These are phyloP conservation scores for Camelina neglecta DNA, from an alignment of 345 rosid genomes.

Conservation along the genomic window DNA sequence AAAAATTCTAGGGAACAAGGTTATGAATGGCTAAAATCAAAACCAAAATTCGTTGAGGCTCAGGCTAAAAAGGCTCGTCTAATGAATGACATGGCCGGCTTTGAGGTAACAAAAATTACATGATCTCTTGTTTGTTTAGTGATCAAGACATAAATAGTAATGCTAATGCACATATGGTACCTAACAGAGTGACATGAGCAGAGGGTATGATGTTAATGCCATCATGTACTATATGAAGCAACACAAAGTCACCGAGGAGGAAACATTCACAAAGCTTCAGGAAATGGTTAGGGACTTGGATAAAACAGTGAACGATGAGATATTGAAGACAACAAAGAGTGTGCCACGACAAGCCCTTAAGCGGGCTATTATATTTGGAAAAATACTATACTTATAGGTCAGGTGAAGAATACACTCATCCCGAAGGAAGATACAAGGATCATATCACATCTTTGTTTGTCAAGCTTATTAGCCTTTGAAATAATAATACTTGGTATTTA, in stretches of 20 bases:
- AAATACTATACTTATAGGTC: not conserved
- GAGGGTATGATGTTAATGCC: slow-evolving; percentile 21
- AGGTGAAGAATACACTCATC: slow-evolving; percentile 6
- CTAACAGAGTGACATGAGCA: slow-evolving; percentile 23
- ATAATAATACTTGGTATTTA: not conserved
- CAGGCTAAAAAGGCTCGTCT: not conserved
- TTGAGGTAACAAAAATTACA: not conserved
- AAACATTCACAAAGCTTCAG: not conserved
- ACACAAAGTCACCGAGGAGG: slow-evolving; percentile 1
- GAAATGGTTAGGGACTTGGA: slow-evolving; percentile 1
- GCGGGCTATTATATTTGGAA: not conserved
- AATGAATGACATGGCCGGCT: slow-evolving; percentile 19
- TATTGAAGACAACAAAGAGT: not conserved
- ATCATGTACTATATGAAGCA: slow-evolving; percentile 19
- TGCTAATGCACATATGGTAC: no score
- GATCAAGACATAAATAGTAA: no score
- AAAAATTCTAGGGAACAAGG: not conserved
- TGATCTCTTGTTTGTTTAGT: not conserved
- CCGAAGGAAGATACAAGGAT: not conserved
- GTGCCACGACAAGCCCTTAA: not conserved
- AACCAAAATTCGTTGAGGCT: slow-evolving; percentile 1
- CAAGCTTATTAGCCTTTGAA: not conserved
- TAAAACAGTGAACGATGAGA: slow-evolving; percentile 4
- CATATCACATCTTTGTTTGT: slow-evolving; percentile 12
- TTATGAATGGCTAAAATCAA: slow-evolving; percentile 22